Evolutionary conservation across 805 yeast genomes (phyloP), one percentile per base, ranked within the genome.

Genomic region (Hanseniaspora osmophila): DNA sequence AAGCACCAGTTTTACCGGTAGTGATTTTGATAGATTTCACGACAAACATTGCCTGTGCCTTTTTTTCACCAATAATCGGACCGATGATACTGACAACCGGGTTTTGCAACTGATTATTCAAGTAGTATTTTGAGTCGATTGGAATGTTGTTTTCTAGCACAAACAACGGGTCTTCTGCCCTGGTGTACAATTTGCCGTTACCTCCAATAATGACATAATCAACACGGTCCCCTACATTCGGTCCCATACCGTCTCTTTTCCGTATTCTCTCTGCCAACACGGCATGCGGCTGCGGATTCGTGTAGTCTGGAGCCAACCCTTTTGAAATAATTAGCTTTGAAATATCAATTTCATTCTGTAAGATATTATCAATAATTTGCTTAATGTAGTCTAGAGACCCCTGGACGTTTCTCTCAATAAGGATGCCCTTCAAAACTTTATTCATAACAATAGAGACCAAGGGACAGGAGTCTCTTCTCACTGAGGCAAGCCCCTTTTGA

Each of bases 401-500:
- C 9, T 70, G 73, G 15, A 87, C 94, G 58, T 92, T 82, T 54
- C 96, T 71, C 42, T 86, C 90, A 56, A 88, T 92, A 52, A 92
- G 67, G 48, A 94, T 86, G 49, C 75, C 74, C 50, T 84, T 85
- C 56, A 92, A 67, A 1, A 92, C 95, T 47, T 85, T 84, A 17
- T 95, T 94, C 63, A 92, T 84, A 16, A 94, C 98, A 56, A 84
- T 82, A 54, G 88, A 95, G 3, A 94, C 98, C 52, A 92, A 67
- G 38, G 95, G 75, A 64, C 99, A 92, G 52, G 94, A 94, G 59
- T 92, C 99, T 70, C 99, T 78, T 63, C 99, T 79, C 39, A 92
- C 99, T 0, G 98, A 92, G 57, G 94, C 99, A 50, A 92, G 82
- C 62, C 99, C 99, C 59, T 92, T 92, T 32, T 96, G 90, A 61